Conservation (phyloP, 2,329 filamentous ascomycete genomes). For the Colletotrichum godetiae region DNA sequence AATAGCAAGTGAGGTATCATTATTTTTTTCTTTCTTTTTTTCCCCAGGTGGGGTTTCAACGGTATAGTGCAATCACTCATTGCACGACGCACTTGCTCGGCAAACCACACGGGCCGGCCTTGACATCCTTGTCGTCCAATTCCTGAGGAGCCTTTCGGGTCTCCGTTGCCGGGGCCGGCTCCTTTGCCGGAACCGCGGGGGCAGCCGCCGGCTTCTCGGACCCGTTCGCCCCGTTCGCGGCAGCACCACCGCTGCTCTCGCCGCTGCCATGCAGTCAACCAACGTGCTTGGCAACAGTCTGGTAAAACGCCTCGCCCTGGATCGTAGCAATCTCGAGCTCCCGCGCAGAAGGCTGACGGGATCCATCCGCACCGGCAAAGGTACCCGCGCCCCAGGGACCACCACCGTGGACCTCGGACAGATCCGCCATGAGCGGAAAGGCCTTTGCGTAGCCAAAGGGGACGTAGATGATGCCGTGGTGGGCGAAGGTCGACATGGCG, state of each 20-base stretch:
- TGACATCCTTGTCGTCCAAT: conserved; percentile 46
- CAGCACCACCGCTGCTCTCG: conserved; percentile 42
- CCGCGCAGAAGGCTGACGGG: conserved; percentile 78
- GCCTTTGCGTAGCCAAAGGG: conserved; percentile 90
- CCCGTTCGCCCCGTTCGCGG: conserved; percentile 37
- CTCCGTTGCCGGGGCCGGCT: conserved; percentile 8
- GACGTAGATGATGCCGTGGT: conserved; percentile 98
- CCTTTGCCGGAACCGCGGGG: conserved; percentile 8
- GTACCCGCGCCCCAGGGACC: conserved; percentile 94
- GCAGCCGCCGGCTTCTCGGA: conserved; percentile 32
- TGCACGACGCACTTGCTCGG: conserved; percentile 79
- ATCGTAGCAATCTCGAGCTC: conserved; percentile 84
- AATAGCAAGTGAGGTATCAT: not conserved
- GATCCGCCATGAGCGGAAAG: conserved; percentile 76
- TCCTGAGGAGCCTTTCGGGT: conserved; percentile 41
- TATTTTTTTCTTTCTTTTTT: conserved; percentile 3
- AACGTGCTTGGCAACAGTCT: conserved; percentile 76
- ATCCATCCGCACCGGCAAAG: conserved; percentile 83
- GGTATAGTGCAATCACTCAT: conserved; percentile 47
- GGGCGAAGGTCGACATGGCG: conserved; percentile 85
- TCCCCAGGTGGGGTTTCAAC: not conserved
- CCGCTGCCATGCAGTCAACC: conserved; percentile 81
- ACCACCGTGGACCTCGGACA: conserved; percentile 86
- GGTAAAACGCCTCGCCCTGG: conserved; percentile 90
- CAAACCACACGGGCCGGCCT: conserved; percentile 80